Conservation (phyloP, 208 protist species). For the Trypanosoma melophagium region DNA sequence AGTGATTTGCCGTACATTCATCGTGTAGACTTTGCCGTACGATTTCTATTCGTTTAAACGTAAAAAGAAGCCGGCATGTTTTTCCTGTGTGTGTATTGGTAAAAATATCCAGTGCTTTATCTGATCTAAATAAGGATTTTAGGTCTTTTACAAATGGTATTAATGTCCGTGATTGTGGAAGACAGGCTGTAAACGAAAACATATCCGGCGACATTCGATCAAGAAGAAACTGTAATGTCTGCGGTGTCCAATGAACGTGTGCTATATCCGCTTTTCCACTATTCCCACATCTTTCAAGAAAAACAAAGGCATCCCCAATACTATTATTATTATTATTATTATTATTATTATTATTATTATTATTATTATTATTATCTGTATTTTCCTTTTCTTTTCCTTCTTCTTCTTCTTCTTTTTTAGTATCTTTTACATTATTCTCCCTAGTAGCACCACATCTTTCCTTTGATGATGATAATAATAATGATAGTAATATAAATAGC, state of each 20-base stretch:
- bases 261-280: not conserved
- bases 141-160: slow-evolving; percentile 13
- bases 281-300: not conserved
- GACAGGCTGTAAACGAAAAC: slow-evolving; percentile 3
- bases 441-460: too few relatives aligned
- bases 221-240: slow-evolving; percentile 18
- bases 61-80: slow-evolving; percentile 4
- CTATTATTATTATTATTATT: not conserved
- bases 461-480: too few relatives aligned
- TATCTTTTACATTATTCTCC: too few relatives aligned
- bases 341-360: not conserved
- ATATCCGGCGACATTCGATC: not conserved
- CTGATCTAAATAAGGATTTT: not conserved
- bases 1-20: slow-evolving; percentile 16
- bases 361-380: not conserved
- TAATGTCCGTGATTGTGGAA: slow-evolving; percentile 13
- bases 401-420: too few relatives aligned
- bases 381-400: not conserved
- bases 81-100: not conserved
- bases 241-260: slow-evolving; percentile 24
- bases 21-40: slow-evolving; percentile 24
- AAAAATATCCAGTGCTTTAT: not conserved
- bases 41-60: slow-evolving; percentile 7
- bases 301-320: slow-evolving; percentile 7
- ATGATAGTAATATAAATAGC: too few relatives aligned